Base-by-base conservation (phyloP, 805 yeast genomes). In the Ogataea angusta region DNA sequence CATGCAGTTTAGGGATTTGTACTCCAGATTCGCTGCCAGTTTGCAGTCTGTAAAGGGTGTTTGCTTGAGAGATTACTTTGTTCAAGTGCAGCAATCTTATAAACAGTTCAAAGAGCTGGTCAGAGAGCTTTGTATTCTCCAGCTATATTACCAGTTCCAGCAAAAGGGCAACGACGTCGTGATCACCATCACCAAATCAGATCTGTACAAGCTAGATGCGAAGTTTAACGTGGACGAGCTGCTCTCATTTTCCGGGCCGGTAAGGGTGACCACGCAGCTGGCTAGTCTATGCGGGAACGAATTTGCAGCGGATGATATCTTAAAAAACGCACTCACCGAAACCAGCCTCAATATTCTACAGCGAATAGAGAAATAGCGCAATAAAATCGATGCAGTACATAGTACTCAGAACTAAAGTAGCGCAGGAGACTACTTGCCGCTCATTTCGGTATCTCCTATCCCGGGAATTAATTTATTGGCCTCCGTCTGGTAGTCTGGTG, bases 401-500 rank as follows among this genome's bases (percentile, higher is more conserved):
- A 19, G 3, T 17, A 19, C 21, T 19, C 21, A 7, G 21, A 19
- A 19, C 3, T 19, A 7, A 19, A 19, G 27, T 36, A 35, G 35
- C 25, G 5, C 16, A 8, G 12, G 10, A 25, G 22, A 25, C 17
- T 19, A 34, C 29, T 40, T 26, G 24, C 36, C 41, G 10, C 30
- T 33, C 17, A 40, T 17, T n/a, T 40, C 33, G 13, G 43, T 10
- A 7, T 40, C 27, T 6, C 37, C 32, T 7, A 46, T 40, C 26
- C 36, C 47, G 5, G 50, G 47, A 18, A 41, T 40, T 35, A 46
- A 23, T 32, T 46, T 40, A 34, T 30, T 38, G 9, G 34, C 37
- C 13, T 43, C 47, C 3, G 46, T 30, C 13, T 25, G 30, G 14
- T 34, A 35, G 3, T 43, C 50, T 13, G 38, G 40, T 8, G 47